Evolutionary conservation across 225 moss, liverwort and hornwort species (phyloP), one percentile per base, ranked within the genome.

Genomic region (Climacium dendroides): DNA sequence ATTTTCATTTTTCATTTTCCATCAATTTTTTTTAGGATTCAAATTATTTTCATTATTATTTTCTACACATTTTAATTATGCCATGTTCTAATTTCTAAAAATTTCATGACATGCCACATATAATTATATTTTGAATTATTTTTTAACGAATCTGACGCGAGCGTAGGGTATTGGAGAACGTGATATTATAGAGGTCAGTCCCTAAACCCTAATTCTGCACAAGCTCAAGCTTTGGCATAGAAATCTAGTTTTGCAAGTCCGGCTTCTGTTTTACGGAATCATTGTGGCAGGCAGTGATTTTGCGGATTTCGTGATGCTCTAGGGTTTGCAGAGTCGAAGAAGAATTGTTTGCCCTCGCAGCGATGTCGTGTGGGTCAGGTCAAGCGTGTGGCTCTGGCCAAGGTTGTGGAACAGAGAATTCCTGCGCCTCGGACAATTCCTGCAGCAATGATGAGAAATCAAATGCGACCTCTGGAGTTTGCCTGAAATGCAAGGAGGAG

Each of bases 401-500:
- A 85, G 91, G 89, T 16, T 92, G 91, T 53, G 88, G 85, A 67
- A 85, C 86, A 25, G 81, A 87, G 48, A 87, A 89, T 84, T 83
- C 90, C 18, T 91, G 93, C 80, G 48, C 75, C 74, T 79, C 93
- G 69, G 90, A 64, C 23, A 83, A 53, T 29, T 50, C 83, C 52
- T 92, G 88, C 77, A 83, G 85, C 47, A 80, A 48, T 47, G 71
- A 75, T 20, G 89, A 80, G 79, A 87, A 64, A 35, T 32, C 50
- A 13, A 74, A 60, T 45, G 15, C 22, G 64, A 79, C 19, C 43
- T 47, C 83, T 37, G 85, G 85, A 77, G 70, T 89, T 35, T 99
- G 99, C 91, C 58, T 81, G 57, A 99, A 96, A 86, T 99, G 99
- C 93, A 95, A 92, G 89, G 93, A 92, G 70, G 88, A 86, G 10